Percentiles rank a stretch among this genome's conserved stretches.
These are phyloP conservation scores for Candida insectalens DNA, from an alignment of 805 yeast genomes.

Conservation along the genomic window DNA sequence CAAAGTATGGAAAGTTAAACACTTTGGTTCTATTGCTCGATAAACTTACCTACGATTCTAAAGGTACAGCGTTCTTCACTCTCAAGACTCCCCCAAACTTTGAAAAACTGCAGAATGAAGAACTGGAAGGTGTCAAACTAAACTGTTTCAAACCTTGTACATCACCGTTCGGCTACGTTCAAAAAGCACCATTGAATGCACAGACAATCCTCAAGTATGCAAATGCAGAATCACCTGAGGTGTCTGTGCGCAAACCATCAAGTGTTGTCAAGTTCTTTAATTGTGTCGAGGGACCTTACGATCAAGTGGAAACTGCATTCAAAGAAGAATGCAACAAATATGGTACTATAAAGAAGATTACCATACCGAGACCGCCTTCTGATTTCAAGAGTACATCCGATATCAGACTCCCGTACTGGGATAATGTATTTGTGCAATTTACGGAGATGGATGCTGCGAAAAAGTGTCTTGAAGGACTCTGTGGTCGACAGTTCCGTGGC, in stretches of 20 bases:
- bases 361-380: no score
- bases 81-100: conserved; percentile 13
- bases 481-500: conserved; percentile 61
- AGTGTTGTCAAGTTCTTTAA: conserved; percentile 59
- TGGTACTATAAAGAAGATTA: no score
- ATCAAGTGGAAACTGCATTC: conserved; percentile 45
- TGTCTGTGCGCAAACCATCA: conserved; percentile 18
- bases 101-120: conserved; percentile 15
- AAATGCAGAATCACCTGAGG: conserved; percentile 4
- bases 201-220: conserved; percentile 10
- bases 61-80: conserved; percentile 52
- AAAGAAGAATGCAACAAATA: conserved; percentile 33
- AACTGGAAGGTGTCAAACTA: conserved; percentile 27
- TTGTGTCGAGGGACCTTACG: conserved; percentile 39
- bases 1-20: conserved; percentile 29
- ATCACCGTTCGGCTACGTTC: conserved; percentile 18
- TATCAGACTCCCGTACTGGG: conserved; percentile 26
- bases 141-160: conserved; percentile 28
- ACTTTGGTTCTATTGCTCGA: conserved; percentile 36
- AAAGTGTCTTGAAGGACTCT: conserved; percentile 43
- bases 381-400: no score
- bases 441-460: not conserved
- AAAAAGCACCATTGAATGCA: conserved; percentile 12
- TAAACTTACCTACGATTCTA: conserved; percentile 36
- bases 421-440: not conserved